A percentile compares a stretch with the other conserved stretches of the same genome.
Evolutionary conservation across 768 basidiomycete genomes (phyloP).

Genomic region (Boletus sp.): DNA sequence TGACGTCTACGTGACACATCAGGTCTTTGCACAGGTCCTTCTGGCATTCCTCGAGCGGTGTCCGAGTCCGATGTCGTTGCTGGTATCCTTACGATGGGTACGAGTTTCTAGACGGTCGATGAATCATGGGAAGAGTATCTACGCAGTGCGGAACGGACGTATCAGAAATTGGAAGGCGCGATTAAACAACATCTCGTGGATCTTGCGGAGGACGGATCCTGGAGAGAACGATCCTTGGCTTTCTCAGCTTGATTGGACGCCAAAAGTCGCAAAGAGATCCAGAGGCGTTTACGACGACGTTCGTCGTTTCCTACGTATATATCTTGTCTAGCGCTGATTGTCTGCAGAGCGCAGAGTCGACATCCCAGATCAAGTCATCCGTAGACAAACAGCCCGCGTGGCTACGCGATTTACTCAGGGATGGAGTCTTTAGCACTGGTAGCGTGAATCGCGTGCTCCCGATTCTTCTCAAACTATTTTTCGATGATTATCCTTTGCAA

Average conservation of each 20-base stretch:
- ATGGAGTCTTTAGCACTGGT: slow-evolving; percentile 39
- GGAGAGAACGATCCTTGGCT: slow-evolving; percentile 82
- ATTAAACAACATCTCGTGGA: slow-evolving; percentile 62
- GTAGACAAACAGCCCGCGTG: slow-evolving; percentile 45
- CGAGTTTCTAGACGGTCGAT: slow-evolving; percentile 90
- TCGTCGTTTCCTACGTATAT: neutral
- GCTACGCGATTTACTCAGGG: slow-evolving; percentile 50
- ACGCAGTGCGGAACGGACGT: slow-evolving; percentile 71
- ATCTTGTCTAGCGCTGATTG: neutral
- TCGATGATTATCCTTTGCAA: slow-evolving; percentile 57
- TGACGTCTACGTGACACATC: slow-evolving; percentile 84
- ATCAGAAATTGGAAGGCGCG: slow-evolving; percentile 63
- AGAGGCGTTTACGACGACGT: slow-evolving; percentile 50
- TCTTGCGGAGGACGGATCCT: slow-evolving; percentile 59
- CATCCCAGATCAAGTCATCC: neutral
- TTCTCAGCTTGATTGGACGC: slow-evolving; percentile 92
- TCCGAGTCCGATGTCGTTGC: slow-evolving; percentile 90
- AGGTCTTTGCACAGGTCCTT: slow-evolving; percentile 72
- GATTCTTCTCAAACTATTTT: slow-evolving; percentile 61
- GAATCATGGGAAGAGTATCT: slow-evolving; percentile 87
- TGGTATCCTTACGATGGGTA: slow-evolving; percentile 89
- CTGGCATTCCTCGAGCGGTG: slow-evolving; percentile 81
- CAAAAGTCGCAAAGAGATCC: slow-evolving; percentile 72
- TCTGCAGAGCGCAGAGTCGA: slow-evolving; percentile 3
- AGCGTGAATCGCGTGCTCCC: slow-evolving; percentile 56